phyloP scores from a whole-genome alignment of 805 yeast genomes.

The Yamadazyma ubonensis region DNA sequence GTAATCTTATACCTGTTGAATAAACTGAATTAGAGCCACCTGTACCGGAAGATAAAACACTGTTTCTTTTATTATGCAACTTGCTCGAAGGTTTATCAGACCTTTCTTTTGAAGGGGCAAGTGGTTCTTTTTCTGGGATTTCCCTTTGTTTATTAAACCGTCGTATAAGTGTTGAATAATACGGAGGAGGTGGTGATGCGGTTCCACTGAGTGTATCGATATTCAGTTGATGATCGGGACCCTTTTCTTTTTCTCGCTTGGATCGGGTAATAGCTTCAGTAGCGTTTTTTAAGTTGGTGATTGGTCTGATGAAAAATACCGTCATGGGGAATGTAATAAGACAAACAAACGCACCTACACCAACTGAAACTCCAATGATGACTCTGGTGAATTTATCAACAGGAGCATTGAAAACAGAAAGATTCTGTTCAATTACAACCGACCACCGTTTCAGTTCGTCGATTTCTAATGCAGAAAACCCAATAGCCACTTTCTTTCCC shows the following conservation, averaged over 20 bases:
- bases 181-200: slow-evolving; percentile 19
- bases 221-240: not conserved
- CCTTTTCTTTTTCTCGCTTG: slow-evolving; percentile 25
- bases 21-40: slow-evolving; percentile 38
- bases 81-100: slow-evolving; percentile 9
- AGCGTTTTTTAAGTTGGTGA: slow-evolving; percentile 73
- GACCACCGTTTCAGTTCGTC: slow-evolving; percentile 56
- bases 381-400: slow-evolving; percentile 60
- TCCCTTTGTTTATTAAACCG: slow-evolving; percentile 7
- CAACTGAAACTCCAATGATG: slow-evolving; percentile 75
- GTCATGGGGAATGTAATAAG: slow-evolving; percentile 79
- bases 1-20: slow-evolving; percentile 40
- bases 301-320: slow-evolving; percentile 81
- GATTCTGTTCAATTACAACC: slow-evolving; percentile 67
- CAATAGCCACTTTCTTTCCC: slow-evolving; percentile 33
- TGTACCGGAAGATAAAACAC: slow-evolving; percentile 30
- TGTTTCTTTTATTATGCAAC: slow-evolving; percentile 26
- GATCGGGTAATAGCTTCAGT: slow-evolving; percentile 66
- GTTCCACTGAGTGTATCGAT: not conserved
- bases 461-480: slow-evolving; percentile 29
- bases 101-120: not conserved
- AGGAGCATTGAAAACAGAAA: slow-evolving; percentile 60
- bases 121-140: slow-evolving; percentile 2
- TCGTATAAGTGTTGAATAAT: slow-evolving; percentile 16
- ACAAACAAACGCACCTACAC: slow-evolving; percentile 72